Evolutionary conservation across 2,329 filamentous ascomycete genomes (phyloP).

Genomic region (Xylariales sp.): DNA sequence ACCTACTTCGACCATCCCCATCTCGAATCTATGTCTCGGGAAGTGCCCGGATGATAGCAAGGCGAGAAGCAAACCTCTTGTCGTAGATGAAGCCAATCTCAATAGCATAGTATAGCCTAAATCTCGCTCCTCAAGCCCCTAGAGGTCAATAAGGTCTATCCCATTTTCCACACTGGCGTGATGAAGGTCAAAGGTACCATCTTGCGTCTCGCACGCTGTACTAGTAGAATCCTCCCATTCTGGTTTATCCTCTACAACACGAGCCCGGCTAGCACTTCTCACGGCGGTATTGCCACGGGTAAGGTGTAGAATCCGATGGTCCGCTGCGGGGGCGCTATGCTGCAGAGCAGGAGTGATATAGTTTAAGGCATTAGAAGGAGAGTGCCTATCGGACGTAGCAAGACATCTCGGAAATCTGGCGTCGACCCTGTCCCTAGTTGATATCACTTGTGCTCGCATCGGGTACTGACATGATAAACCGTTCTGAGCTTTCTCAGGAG

Average conservation of each 20-base stretch:
- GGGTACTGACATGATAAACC: not conserved
- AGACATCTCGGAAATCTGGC: not conserved
- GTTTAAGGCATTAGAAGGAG: not conserved
- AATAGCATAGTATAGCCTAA: not conserved
- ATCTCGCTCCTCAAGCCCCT: not conserved
- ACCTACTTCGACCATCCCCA: not conserved
- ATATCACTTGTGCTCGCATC: not conserved
- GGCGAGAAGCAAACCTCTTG: not conserved
- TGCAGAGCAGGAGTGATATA: not conserved
- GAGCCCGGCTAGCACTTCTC: not conserved
- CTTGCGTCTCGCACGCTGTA: constrained; percentile 5
- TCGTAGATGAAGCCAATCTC: not conserved
- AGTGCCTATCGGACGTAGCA: not conserved
- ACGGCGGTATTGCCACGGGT: not conserved
- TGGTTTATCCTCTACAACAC: constrained; percentile 25
- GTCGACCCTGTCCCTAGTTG: not conserved
- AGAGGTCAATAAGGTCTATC: constrained; percentile 35
- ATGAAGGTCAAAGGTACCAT: not conserved
- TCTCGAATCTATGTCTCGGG: not conserved
- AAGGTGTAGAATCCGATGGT: not conserved
- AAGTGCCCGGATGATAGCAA: not conserved
- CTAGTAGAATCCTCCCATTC: constrained; percentile 41
- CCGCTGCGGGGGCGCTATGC: not conserved
- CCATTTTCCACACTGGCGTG: constrained; percentile 19
- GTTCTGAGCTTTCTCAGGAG: constrained; percentile 25